Evolutionary conservation across 805 yeast species (phyloP).

Genomic region (Yarrowia phangngaensis): DNA sequence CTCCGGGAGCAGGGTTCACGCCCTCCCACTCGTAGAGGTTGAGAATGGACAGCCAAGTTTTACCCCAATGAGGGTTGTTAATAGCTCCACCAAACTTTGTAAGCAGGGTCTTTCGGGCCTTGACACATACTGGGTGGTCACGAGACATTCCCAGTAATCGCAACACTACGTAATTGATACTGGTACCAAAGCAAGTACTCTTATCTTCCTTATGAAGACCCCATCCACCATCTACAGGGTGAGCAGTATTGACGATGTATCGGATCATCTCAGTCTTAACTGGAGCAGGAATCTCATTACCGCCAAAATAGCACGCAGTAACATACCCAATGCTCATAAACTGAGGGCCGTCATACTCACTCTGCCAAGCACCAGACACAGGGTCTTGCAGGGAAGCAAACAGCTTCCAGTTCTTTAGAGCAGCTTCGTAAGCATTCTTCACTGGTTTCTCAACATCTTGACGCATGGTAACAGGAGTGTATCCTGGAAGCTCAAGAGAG

Average conservation of each 20-base stretch:
- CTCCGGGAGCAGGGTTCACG: slow-evolving; percentile 91
- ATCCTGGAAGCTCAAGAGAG: slow-evolving; percentile 34
- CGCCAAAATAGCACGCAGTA: slow-evolving; percentile 65
- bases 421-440: slow-evolving; percentile 54
- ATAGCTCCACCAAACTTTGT: slow-evolving; percentile 78
- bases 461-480: slow-evolving; percentile 35
- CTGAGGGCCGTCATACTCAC: slow-evolving; percentile 97
- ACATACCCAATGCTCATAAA: slow-evolving; percentile 90
- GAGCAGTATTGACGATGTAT: slow-evolving; percentile 84
- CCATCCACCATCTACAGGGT: slow-evolving; percentile 99
- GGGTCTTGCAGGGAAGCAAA: slow-evolving; percentile 67
- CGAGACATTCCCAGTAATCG: slow-evolving; percentile 72
- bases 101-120: slow-evolving; percentile 67
- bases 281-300: slow-evolving; percentile 62
- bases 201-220: slow-evolving; percentile 91
- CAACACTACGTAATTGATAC: slow-evolving; percentile 76
- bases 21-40: slow-evolving; percentile 92
- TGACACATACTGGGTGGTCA: slow-evolving; percentile 70
- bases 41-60: slow-evolving; percentile 78
- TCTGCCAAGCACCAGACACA: slow-evolving; percentile 79
- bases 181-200: slow-evolving; percentile 92
- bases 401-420: slow-evolving; percentile 70
- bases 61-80: slow-evolving; percentile 96
- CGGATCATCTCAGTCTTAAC: slow-evolving; percentile 68
- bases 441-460: slow-evolving; percentile 32